Evolutionary conservation across 1,284 basidiomycete genomes (phyloP).

Genomic region (Cronartium quercuum): DNA sequence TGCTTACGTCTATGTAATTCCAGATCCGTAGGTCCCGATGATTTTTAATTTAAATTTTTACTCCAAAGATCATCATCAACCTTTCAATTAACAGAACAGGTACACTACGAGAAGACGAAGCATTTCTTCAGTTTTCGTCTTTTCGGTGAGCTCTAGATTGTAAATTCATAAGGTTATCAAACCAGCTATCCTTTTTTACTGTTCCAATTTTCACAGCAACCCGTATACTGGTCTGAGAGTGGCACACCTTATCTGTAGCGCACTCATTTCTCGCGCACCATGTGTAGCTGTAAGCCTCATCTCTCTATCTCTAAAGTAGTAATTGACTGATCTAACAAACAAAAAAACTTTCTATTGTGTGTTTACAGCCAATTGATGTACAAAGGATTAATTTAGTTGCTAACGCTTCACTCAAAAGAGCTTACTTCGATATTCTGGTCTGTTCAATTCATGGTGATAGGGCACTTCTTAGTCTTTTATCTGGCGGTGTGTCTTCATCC

Average conservation of each 20-base stretch:
- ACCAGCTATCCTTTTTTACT: neutral
- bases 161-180: neutral
- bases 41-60: neutral
- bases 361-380: slow-evolving; percentile 18
- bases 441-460: slow-evolving; percentile 18
- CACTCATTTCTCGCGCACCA: slow-evolving; percentile 16
- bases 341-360: neutral
- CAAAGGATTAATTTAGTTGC: slow-evolving; percentile 16
- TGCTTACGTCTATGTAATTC: slow-evolving; percentile 20
- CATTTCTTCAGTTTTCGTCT: slow-evolving; percentile 16
- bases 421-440: slow-evolving; percentile 31
- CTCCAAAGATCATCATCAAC: neutral
- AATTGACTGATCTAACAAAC: neutral
- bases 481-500: slow-evolving; percentile 7
- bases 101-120: slow-evolving; percentile 19
- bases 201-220: neutral
- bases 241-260: neutral
- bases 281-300: slow-evolving; percentile 7
- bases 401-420: neutral
- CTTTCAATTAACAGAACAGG: slow-evolving; percentile 7
- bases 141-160: neutral
- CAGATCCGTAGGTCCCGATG: slow-evolving; percentile 17
- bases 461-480: slow-evolving; percentile 19
- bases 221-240: neutral
- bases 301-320: neutral